phyloP scores from a whole-genome alignment of 2,329 filamentous ascomycete species.

The Sordariomycetes sp. region DNA sequence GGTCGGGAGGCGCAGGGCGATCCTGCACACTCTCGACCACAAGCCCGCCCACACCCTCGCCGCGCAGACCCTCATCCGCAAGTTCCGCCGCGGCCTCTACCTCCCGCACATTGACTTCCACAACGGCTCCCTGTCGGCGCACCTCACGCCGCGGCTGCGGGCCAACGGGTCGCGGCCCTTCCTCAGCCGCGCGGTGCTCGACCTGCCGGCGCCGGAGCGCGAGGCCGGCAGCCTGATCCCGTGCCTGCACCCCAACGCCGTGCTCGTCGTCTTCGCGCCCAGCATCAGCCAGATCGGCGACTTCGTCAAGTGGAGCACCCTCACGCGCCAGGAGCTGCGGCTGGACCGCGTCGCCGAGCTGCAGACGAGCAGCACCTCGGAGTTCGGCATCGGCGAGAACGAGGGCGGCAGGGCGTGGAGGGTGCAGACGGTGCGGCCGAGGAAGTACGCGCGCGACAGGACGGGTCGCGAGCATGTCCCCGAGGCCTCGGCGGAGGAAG shows the following conservation, averaged over 20 bases:
- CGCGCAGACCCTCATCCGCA: conserved; percentile 54
- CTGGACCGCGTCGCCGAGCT: conserved; percentile 54
- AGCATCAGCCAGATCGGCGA: conserved; percentile 70
- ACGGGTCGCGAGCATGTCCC: conserved; percentile 10
- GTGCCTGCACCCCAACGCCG: conserved; percentile 55
- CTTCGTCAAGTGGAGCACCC: conserved; percentile 39
- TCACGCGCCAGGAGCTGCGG: conserved; percentile 40
- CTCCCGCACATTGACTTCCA: conserved; percentile 65
- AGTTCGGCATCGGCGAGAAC: conserved; percentile 20
- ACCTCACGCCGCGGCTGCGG: conserved; percentile 44
- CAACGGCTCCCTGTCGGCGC: conserved; percentile 54
- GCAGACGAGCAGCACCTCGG: conserved; percentile 13
- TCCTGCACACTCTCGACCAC: conserved; percentile 69
- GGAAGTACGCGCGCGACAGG: conserved; percentile 9
- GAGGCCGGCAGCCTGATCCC: conserved; percentile 34
- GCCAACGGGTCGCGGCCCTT: conserved; percentile 43
- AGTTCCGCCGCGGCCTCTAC: conserved; percentile 65
- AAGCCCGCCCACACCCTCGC: conserved; percentile 51
- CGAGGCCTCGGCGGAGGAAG: no score
- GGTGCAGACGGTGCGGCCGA: conserved; percentile 37
- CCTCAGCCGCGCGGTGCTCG: conserved; percentile 62
- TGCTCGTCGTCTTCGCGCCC: conserved; percentile 64
- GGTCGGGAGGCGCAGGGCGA: conserved; percentile 45
- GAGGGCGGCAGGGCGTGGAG: conserved; percentile 55
- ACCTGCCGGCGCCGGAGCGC: conserved; percentile 56